Evolutionary conservation across 2,329 filamentous ascomycete species (phyloP).

Genomic region (Passalora sequoiae): DNA sequence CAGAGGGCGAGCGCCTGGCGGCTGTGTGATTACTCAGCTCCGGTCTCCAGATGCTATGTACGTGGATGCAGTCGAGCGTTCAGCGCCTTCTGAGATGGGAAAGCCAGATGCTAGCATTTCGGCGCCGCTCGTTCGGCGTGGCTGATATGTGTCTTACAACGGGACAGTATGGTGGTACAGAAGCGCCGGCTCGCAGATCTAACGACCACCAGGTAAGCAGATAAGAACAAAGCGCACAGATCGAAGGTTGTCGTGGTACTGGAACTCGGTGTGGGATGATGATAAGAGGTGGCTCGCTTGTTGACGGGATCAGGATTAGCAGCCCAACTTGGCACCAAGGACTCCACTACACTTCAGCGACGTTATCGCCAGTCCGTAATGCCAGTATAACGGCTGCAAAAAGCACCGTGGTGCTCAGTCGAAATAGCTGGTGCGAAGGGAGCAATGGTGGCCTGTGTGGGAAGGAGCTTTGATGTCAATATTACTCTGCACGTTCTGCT

Average conservation of each 20-base stretch:
- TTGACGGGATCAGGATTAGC: background rate
- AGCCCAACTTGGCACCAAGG: constrained; percentile 2
- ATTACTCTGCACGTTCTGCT: too few relatives aligned
- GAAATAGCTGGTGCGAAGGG: background rate
- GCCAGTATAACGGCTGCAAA: constrained; percentile 2
- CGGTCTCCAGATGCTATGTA: constrained; percentile 1
- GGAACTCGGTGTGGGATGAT: constrained; percentile 3
- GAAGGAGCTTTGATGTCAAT: background rate
- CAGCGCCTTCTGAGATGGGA: constrained; percentile 5
- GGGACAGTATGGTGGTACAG: background rate
- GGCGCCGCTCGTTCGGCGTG: constrained; percentile 3
- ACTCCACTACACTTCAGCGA: constrained; percentile 1
- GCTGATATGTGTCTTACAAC: background rate
- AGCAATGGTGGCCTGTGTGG: background rate
- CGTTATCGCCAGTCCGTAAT: background rate
- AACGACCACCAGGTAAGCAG: background rate
- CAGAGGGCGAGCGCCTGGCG: constrained; percentile 14
- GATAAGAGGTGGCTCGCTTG: constrained; percentile 10
- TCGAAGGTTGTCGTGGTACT: constrained; percentile 5
- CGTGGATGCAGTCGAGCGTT: background rate
- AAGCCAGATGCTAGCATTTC: constrained; percentile 4
- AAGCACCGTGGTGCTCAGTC: background rate
- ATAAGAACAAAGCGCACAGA: background rate
- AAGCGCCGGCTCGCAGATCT: background rate
- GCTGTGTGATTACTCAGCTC: constrained; percentile 5